A percentile compares a stretch with the other conserved stretches of the same genome.
phyloP scores from a whole-genome alignment of 2,329 filamentous ascomycete species.

The Hypoxylon sp. region DNA sequence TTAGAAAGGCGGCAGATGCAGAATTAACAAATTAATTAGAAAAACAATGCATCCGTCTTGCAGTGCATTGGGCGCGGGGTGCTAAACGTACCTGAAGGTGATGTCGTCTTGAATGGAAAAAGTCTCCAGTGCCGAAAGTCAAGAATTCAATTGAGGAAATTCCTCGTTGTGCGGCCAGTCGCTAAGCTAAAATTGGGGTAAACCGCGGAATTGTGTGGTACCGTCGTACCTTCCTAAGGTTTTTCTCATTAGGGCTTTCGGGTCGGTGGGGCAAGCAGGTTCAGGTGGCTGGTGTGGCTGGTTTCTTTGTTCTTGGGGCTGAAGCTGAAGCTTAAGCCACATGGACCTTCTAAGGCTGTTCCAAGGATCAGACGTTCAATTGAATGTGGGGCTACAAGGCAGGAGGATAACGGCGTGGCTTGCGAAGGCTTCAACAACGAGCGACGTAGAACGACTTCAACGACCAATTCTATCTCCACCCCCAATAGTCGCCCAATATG shows the following conservation, averaged over 20 bases:
- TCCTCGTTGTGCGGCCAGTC: constrained; percentile 48
- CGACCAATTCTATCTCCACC: constrained; percentile 18
- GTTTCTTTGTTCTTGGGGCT: constrained; percentile 7
- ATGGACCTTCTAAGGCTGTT: not conserved
- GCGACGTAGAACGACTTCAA: constrained; percentile 7
- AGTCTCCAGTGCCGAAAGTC: constrained; percentile 46
- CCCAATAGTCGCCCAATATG: constrained; percentile 66
- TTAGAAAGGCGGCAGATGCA: constrained; percentile 10
- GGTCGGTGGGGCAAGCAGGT: constrained; percentile 12
- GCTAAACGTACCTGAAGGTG: constrained; percentile 44
- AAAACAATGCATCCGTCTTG: not conserved
- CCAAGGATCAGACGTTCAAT: constrained; percentile 3
- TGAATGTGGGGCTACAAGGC: constrained; percentile 31
- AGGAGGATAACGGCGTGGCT: constrained; percentile 21
- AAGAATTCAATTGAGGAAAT: constrained; percentile 47
- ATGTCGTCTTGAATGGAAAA: constrained; percentile 49
- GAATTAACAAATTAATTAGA: constrained; percentile 6
- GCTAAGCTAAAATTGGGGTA: constrained; percentile 50
- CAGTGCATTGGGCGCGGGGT: constrained; percentile 7
- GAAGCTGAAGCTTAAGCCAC: constrained; percentile 39
- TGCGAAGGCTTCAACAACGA: constrained; percentile 24
- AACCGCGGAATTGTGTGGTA: constrained; percentile 44
- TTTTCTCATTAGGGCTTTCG: constrained; percentile 41
- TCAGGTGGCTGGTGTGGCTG: not conserved
- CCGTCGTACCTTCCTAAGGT: constrained; percentile 30